Percentiles rank a stretch among this genome's conserved stretches.
Evolutionary conservation across 371 early-diverging fungal species (phyloP).

Genomic region (Mortierella sp.): DNA sequence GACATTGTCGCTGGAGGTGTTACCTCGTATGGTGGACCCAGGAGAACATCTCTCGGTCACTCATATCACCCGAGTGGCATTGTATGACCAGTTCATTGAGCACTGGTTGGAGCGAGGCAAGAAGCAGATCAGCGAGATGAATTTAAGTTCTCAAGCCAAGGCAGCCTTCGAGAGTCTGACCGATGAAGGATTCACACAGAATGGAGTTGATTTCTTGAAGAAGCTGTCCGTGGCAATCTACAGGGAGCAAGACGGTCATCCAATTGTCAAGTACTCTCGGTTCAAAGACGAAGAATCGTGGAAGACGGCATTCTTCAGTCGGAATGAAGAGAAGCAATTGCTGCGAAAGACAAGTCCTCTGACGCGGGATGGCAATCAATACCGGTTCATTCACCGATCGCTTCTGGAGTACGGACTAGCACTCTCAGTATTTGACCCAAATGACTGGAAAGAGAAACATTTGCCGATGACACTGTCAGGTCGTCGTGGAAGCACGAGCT

Average conservation of each 20-base stretch:
- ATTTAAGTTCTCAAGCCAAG: background rate
- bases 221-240: constrained; percentile 14
- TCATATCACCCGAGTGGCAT: background rate
- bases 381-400: constrained; percentile 22
- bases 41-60: too few relatives aligned
- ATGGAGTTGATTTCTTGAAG: background rate
- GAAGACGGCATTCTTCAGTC: constrained; percentile 2
- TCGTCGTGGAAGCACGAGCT: too few relatives aligned
- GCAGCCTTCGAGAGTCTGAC: background rate
- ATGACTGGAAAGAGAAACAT: background rate
- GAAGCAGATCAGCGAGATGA: background rate
- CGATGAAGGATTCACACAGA: background rate
- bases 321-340: background rate
- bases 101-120: constrained; percentile 5
- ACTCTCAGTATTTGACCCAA: background rate
- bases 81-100: background rate
- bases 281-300: background rate
- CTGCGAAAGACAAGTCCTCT: background rate
- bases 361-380: constrained; percentile 5
- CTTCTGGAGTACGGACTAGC: constrained; percentile 9
- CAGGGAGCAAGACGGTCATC: constrained; percentile 5
- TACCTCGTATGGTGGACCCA: background rate
- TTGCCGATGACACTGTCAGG: too few relatives aligned
- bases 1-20: background rate
- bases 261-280: background rate